Evolutionary conservation across 1,139 yeast genomes (phyloP).

Genomic region (Geotrichum phurueaensis): DNA sequence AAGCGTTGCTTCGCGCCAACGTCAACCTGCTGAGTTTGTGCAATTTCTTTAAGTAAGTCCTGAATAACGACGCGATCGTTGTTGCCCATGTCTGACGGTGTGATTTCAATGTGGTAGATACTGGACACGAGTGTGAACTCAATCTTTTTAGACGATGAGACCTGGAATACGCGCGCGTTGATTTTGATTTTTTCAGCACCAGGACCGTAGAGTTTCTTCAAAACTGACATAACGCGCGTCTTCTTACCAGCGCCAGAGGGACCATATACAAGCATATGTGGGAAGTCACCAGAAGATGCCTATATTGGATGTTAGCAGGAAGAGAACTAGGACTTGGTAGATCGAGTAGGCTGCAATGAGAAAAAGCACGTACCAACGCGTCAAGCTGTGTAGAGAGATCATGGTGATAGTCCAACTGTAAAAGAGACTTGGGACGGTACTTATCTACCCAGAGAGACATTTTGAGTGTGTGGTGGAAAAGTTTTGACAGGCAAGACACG

Average conservation of each 20-base stretch:
- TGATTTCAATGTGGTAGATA: constrained; percentile 85
- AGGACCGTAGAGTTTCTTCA: constrained; percentile 74
- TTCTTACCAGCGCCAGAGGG: constrained; percentile 97
- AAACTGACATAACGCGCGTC: constrained; percentile 79
- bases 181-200: constrained; percentile 81
- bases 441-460: constrained; percentile 98
- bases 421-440: constrained; percentile 70
- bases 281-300: constrained; percentile 70
- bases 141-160: constrained; percentile 62
- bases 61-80: constrained; percentile 93
- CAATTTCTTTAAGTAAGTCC: constrained; percentile 86
- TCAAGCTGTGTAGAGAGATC: constrained; percentile 57
- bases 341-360: neutral
- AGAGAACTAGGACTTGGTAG: neutral
- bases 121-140: constrained; percentile 90
- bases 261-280: constrained; percentile 87
- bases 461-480: neutral
- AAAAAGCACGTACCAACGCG: constrained; percentile 39
- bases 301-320: neutral
- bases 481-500: neutral
- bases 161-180: constrained; percentile 77
- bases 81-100: constrained; percentile 95
- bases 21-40: constrained; percentile 92
- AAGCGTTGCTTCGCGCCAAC: constrained; percentile 66
- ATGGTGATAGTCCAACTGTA: constrained; percentile 59